These are phyloP conservation scores for Meyerozyma elateridarum DNA, from an alignment of 1,139 yeast genomes.

Conservation along the genomic window DNA sequence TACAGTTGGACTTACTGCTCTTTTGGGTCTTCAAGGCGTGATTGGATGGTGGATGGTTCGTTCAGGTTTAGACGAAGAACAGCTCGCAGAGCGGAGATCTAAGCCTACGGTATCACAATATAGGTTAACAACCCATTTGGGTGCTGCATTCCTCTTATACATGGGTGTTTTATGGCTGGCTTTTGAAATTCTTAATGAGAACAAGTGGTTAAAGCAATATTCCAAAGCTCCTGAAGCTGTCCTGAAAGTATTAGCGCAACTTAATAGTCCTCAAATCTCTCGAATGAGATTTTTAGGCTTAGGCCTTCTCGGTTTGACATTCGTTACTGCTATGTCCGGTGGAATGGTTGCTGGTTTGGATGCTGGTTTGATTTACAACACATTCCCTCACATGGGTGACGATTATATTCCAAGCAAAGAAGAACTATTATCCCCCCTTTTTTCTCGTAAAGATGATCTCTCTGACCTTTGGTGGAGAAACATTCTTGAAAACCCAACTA, in stretches of 20 bases:
- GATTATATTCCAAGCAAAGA: constrained; percentile 62
- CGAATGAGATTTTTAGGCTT: constrained; percentile 51
- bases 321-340: constrained; percentile 91
- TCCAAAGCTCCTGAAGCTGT: constrained; percentile 51
- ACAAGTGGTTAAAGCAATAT: constrained; percentile 43
- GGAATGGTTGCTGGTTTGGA: constrained; percentile 98
- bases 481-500: constrained; percentile 89
- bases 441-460: constrained; percentile 58
- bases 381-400: constrained; percentile 96
- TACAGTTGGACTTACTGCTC: constrained; percentile 64
- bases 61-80: constrained; percentile 84
- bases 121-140: constrained; percentile 88
- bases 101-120: constrained; percentile 97
- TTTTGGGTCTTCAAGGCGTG: constrained; percentile 89
- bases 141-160: constrained; percentile 87
- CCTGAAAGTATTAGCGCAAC: constrained; percentile 47
- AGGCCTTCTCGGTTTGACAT: constrained; percentile 63
- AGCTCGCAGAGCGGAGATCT: constrained; percentile 72
- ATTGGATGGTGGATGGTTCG: constrained; percentile 99
- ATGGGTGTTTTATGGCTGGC: constrained; percentile 91
- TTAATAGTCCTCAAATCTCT: constrained; percentile 47
- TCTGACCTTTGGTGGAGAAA: constrained; percentile 90
- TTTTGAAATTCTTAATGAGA: constrained; percentile 73
- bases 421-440: constrained; percentile 78
- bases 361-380: constrained; percentile 93